Evolutionary conservation across 1,139 yeast genomes (phyloP).

Genomic region (Pneumocystis murina): DNA sequence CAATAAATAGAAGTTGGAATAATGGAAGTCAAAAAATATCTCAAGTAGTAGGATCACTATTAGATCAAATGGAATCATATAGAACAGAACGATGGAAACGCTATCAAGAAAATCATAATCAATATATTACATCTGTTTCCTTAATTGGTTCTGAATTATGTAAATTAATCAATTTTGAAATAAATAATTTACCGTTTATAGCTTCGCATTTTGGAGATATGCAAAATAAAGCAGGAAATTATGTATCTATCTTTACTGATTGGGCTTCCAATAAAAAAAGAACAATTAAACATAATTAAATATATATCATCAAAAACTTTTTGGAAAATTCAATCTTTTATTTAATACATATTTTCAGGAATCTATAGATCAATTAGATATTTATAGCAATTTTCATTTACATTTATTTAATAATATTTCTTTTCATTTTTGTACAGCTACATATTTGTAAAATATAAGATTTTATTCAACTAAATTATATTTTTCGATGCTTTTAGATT

Average conservation of each 20-base stretch:
- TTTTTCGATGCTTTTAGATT: not conserved
- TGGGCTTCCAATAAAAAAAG: not conserved
- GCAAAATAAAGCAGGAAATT: not conserved
- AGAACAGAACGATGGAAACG: not conserved
- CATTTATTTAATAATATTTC: not conserved
- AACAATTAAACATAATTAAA: not conserved
- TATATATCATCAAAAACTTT: too few species aligned
- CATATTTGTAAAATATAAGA: not conserved
- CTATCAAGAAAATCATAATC: not conserved
- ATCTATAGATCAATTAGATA: not conserved
- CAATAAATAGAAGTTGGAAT: not conserved
- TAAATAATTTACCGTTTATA: not conserved
- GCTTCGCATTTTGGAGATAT: not conserved
- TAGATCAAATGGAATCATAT: not conserved
- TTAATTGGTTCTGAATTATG: not conserved
- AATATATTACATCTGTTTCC: not conserved
- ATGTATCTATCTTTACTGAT: not conserved
- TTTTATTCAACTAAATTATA: not conserved
- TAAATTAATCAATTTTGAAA: not conserved
- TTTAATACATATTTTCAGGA: not conserved
- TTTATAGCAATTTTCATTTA: not conserved
- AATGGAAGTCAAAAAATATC: not conserved
- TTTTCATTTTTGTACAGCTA: not conserved
- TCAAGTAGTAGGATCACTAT: not conserved
- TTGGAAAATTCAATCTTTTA: too few species aligned